phyloP scores from a whole-genome alignment of 768 basidiomycete species.

The Chiua virens region DNA sequence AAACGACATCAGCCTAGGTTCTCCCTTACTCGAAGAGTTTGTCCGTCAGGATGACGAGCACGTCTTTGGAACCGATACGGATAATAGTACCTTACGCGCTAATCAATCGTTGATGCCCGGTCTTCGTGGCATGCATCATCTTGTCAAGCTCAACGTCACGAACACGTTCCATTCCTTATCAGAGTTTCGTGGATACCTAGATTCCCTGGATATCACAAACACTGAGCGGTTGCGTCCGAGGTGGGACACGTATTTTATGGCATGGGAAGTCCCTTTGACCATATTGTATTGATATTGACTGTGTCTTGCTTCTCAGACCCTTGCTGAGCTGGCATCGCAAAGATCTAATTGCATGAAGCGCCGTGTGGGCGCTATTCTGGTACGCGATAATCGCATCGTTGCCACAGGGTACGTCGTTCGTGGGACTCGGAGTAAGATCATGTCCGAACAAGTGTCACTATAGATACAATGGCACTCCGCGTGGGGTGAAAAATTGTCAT shows the following conservation, averaged over 20 bases:
- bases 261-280: constrained; percentile 29
- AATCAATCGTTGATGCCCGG: neutral
- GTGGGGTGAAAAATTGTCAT: constrained; percentile 86
- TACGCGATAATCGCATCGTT: constrained; percentile 77
- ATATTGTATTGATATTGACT: constrained; percentile 3
- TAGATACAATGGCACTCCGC: constrained; percentile 95
- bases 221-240: constrained; percentile 76
- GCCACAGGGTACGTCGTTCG: constrained; percentile 63
- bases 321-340: constrained; percentile 86
- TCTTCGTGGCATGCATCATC: constrained; percentile 35
- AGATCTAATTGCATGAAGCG: constrained; percentile 97
- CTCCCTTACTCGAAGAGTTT: constrained; percentile 66
- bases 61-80: constrained; percentile 51
- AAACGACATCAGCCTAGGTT: constrained; percentile 16
- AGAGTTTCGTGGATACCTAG: constrained; percentile 63
- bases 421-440: neutral
- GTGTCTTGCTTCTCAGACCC: constrained; percentile 49
- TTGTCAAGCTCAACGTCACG: constrained; percentile 58
- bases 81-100: constrained; percentile 22
- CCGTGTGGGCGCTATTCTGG: constrained; percentile 91
- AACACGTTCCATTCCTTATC: constrained; percentile 61
- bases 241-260: constrained; percentile 99
- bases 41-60: constrained; percentile 67
- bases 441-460: constrained; percentile 2
- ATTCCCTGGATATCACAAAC: constrained; percentile 66